Evolutionary conservation across 257 asterid genomes (phyloP), one percentile per base, ranked within the genome.

Genomic region (Scutellaria baicalensis): DNA sequence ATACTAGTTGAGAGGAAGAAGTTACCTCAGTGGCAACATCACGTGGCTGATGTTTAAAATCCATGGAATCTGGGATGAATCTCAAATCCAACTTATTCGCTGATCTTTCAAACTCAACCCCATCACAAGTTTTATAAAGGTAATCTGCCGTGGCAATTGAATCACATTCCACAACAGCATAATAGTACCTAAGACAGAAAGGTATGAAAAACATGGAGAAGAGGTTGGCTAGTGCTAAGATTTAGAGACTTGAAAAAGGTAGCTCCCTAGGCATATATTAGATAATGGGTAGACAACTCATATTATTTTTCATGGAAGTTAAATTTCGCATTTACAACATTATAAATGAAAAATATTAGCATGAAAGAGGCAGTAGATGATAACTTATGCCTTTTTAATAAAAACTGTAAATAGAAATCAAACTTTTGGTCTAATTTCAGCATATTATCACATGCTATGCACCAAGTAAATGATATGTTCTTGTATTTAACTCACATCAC

Each of bases 21-120:
- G 69, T 78, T 77, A 91, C 97, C 89, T 91, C 93, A 2, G 81
- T 87, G 1, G 97, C 95, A 74, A 88, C 90, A 78, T 94, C 99
- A 21, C 96, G 97, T 20, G 97, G 93, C 73, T 76, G 75, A 75
- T 85, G 97, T 82, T 86, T 85, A 81, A 89, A 86, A 10, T 91
- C 96, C 95, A 88, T 77, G 18, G 93, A 78, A 72, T 94, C 97
- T 8, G 97, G 99, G 84, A 94, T 83, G 76, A 94, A 94, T 79
- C 99, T 86, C 84, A 94, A 85, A 75, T 94, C 99, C 85, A 94
- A 79, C 77, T 84, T 89, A 71, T 85, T 84, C 9, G 96, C 85
- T 59, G 99, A 89, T 79, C 97, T 85, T 78, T 91, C 99, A 71
- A 94, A 91, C 90, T 91, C 99, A 70, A 84, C 74, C 17, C 99